Conservation (phyloP, 2,329 filamentous ascomycete species). For the Penicillium concentricum region DNA sequence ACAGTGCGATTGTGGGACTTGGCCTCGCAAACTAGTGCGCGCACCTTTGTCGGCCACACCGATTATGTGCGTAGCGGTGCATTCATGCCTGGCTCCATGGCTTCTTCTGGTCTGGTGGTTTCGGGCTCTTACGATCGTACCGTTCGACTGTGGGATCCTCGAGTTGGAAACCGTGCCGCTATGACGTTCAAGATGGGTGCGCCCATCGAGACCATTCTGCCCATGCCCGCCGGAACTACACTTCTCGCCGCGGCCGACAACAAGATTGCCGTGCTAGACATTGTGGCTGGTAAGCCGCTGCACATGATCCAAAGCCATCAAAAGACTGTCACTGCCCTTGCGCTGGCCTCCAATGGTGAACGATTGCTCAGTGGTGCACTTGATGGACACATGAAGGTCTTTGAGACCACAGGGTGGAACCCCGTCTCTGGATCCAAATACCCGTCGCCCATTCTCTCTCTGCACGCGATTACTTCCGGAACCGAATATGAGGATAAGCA, state of each 20-base stretch:
- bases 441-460: slow-evolving; percentile 80
- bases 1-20: slow-evolving; percentile 95
- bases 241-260: slow-evolving; percentile 82
- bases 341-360: slow-evolving; percentile 74
- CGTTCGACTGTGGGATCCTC: slow-evolving; percentile 88
- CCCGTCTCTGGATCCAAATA: slow-evolving; percentile 95
- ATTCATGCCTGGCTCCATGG: slow-evolving; percentile 70
- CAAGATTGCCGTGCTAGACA: slow-evolving; percentile 84
- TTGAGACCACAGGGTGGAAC: slow-evolving; percentile 92
- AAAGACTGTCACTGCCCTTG: slow-evolving; percentile 90
- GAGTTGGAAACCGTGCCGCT: slow-evolving; percentile 66
- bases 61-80: slow-evolving; percentile 89
- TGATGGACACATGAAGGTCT: slow-evolving; percentile 96
- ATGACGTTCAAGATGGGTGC: slow-evolving; percentile 96
- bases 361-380: slow-evolving; percentile 84
- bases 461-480: slow-evolving; percentile 72
- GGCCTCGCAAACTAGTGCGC: slow-evolving; percentile 71
- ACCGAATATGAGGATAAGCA: slow-evolving; percentile 78
- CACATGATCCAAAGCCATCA: slow-evolving; percentile 91
- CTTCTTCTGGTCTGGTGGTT: slow-evolving; percentile 69
- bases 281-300: slow-evolving; percentile 85
- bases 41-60: slow-evolving; percentile 78
- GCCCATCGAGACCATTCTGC: slow-evolving; percentile 82
- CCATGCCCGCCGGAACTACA: slow-evolving; percentile 81
- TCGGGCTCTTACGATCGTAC: slow-evolving; percentile 95